Evolutionary conservation across 768 basidiomycete species (phyloP), one percentile per base, ranked within the genome.

Genomic region (Coprinopsis cinerea): DNA sequence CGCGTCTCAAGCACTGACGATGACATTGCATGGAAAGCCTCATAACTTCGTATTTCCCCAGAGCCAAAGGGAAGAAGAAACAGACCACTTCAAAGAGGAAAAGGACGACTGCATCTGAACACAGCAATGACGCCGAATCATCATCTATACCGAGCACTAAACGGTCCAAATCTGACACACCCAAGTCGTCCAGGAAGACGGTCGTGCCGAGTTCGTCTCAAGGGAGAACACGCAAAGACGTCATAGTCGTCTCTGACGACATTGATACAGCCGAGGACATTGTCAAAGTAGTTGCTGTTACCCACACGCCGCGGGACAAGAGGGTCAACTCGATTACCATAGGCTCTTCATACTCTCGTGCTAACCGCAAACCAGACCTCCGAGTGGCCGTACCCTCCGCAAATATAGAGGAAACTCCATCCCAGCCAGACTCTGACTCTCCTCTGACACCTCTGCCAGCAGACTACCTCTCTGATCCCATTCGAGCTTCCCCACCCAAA

Each of bases 31-130:
- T 41, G 48, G 25, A 40, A n/a, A 17, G n/a, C 26, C 26, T 42
- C 7, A 49, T 49, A n/a, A 49, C 48, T 24, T 40, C 48, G 6
- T 48, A 48, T 25, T 48, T 48, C 23, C 15, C 20, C 5, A 43
- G 23, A 18, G 5, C 42, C 11, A 27, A 43, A 10, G 4, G 13
- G 4, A 43, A 43, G 42, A 4, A 24, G 17, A 45, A 30, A 4
- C 27, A 17, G 10, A 5, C 7, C 24, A 10, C 30, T 4, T 4
- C 14, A 6, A 27, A 18, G n/a, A 5, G 27, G 11, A 28, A 45
- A 30, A 27, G 44, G 17, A 18, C 4, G 25, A 17, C 7, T 4
- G 4, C 14, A 17, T 5, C 13, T 27, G 28, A 20, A 11, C 9
- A 45, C 11, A 13, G 23, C 13, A 43, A 13, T 43, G 10, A 39